These are phyloP conservation scores for Nymphaea thermarum DNA, from an alignment of 164 flowering plant genomes.

Conservation along the genomic window DNA sequence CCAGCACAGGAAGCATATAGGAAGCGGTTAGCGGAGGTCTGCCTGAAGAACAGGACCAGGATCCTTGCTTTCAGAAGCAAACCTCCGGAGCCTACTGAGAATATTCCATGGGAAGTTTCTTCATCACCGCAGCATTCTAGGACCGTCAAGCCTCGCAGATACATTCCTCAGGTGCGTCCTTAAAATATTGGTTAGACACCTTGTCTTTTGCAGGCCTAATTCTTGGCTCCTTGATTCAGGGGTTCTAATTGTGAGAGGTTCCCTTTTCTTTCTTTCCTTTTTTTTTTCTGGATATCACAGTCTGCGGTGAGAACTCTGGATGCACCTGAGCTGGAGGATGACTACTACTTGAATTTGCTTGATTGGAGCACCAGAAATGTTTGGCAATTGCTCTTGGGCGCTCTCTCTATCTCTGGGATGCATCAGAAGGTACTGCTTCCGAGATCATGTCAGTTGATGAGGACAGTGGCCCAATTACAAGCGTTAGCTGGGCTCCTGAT, in stretches of 20 bases:
- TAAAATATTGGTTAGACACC: background rate
- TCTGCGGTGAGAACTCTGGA: slow-evolving; percentile 12
- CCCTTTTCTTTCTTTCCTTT: background rate
- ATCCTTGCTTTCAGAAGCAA: slow-evolving; percentile 19
- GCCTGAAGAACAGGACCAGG: slow-evolving; percentile 11
- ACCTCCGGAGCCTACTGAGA: slow-evolving; percentile 5
- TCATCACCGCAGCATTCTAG: slow-evolving; percentile 2
- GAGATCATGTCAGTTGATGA: slow-evolving; percentile 20
- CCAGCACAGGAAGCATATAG: slow-evolving; percentile 8
- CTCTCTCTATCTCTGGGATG: slow-evolving; percentile 19
- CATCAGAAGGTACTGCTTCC: slow-evolving; percentile 12
- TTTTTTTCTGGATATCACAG: background rate
- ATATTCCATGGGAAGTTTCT: background rate
- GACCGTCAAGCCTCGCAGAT: slow-evolving; percentile 4
- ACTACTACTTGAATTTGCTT: slow-evolving; percentile 15
- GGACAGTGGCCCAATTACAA: slow-evolving; percentile 17
- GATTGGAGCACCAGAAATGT: slow-evolving; percentile 20
- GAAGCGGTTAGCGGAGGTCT: slow-evolving; percentile 11
- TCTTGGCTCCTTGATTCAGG: background rate
- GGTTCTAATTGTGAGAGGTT: background rate
- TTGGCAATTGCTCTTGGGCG: slow-evolving; percentile 18
- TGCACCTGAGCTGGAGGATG: slow-evolving; percentile 18
- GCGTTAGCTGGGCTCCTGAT: slow-evolving; percentile 4
- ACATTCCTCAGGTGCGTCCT: slow-evolving; percentile 6
- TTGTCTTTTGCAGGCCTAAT: background rate